Evolutionary conservation across 306 rosid species (phyloP), one percentile per base, ranked within the genome.

Genomic region (Trifolium fragiferum): DNA sequence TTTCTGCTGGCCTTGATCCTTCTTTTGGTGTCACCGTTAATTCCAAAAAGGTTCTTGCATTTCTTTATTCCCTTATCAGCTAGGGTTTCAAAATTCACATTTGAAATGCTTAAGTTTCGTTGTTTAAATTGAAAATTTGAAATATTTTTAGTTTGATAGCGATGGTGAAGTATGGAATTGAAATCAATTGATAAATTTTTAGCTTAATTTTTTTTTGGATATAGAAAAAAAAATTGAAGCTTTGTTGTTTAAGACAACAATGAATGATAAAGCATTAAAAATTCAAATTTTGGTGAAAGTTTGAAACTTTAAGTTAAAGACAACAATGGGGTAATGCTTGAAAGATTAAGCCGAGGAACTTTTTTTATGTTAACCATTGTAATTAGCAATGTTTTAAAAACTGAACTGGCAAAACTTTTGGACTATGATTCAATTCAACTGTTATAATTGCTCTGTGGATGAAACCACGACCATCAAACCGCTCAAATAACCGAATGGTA

Each of bases 1-100:
- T 89, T 4, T 85, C 90, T 50, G 93, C 98, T 58, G 81, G 85
- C n/a, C 80, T 75, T n/a, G 96, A 89, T 72, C 79, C 93, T 14
- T 85, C 97, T 0, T 90, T 93, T 64, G 93, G 85, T 65, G 75
- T 91, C 83, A 85, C 98, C 8, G 50, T 89, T 40, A 79, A 83
- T 66, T 93, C 96, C 64, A 87, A 87, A 80, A 88, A 80, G 86
- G 97, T 93, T 38, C 75, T 32, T 54, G 12, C 12, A 67, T 51
- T 60, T 13, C 14, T 9, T 47, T 13, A 46, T 6, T 54, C 41
- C 8, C 27, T 66, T 50, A 4, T 58, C 11, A 30, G 1, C 37
- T 74, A 55, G 30, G 37, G 68, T 81, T 21, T 84, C 6, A 2
- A 44, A 32, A 41, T 44, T 33, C 4, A 3, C 20, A 4, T 54